Evolutionary conservation across 139 green algal species (phyloP).

Genomic region (Closterium sp.): DNA sequence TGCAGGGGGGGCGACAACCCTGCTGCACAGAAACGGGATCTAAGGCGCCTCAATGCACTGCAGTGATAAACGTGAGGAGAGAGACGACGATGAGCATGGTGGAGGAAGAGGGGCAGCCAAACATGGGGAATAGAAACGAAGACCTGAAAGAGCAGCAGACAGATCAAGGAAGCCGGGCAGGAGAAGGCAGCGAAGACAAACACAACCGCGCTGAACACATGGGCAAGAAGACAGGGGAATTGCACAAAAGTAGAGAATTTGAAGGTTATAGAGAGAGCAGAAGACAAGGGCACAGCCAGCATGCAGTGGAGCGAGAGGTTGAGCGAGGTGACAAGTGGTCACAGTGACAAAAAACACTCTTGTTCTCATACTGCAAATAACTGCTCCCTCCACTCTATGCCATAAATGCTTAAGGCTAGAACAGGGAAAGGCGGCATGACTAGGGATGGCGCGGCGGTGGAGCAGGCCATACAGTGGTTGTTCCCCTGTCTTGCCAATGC

Average conservation of each 20-base stretch:
- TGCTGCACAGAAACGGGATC: neutral
- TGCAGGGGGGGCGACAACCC: neutral
- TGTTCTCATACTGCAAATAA: no score
- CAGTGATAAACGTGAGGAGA: neutral
- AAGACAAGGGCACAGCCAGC: no score
- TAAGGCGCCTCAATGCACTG: neutral
- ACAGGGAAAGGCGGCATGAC: neutral
- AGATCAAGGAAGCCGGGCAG: neutral
- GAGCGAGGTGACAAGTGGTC: no score
- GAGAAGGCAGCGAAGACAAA: slow-evolving; percentile 3
- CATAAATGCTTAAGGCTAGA: neutral
- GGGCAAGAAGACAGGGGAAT: neutral
- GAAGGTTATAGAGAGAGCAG: neutral
- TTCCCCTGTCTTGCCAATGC: neutral
- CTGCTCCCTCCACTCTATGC: neutral
- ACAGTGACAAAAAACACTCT: neutral
- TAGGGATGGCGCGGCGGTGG: neutral
- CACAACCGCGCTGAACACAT: neutral
- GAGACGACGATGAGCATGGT: neutral
- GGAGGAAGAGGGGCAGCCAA: neutral
- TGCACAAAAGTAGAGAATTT: neutral
- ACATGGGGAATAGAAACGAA: neutral
- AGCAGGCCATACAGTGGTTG: neutral
- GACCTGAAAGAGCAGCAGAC: slow-evolving; percentile 5
- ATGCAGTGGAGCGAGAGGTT: no score